Conservation (phyloP, 805 yeast species). For the Candida morakotiae region DNA sequence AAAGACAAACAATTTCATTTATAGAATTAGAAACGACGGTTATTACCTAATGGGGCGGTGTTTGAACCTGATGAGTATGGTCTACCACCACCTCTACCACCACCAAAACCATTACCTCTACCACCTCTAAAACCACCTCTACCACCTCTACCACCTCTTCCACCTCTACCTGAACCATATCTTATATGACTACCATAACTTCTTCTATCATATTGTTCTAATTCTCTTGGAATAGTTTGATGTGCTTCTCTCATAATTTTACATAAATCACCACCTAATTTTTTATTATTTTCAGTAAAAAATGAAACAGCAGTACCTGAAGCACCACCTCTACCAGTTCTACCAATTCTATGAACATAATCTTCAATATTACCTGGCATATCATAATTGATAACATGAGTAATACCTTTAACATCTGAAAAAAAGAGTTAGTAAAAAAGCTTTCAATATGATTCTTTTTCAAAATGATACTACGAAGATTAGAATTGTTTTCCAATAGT, state of each 20-base stretch:
- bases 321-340: slow-evolving; percentile 99
- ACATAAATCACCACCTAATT: slow-evolving; percentile 86
- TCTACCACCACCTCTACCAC: slow-evolving; percentile 40
- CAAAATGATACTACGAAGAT: slow-evolving; percentile 4
- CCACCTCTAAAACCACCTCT: slow-evolving; percentile 39
- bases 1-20: neutral
- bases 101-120: slow-evolving; percentile 41
- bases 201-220: slow-evolving; percentile 59
- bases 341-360: slow-evolving; percentile 97
- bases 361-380: slow-evolving; percentile 99
- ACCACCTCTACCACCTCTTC: slow-evolving; percentile 49
- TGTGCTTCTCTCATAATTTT: slow-evolving; percentile 93
- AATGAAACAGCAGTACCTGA: slow-evolving; percentile 93
- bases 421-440: slow-evolving; percentile 25
- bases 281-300: slow-evolving; percentile 83
- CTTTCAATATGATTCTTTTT: too few species aligned
- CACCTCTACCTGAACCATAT: slow-evolving; percentile 50
- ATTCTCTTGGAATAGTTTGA: slow-evolving; percentile 79
- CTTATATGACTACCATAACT: slow-evolving; percentile 62
- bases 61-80: slow-evolving; percentile 42
- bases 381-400: slow-evolving; percentile 89
- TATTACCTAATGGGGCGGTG: slow-evolving; percentile 42
- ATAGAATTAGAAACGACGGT: slow-evolving; percentile 34
- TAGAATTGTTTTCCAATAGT: neutral
- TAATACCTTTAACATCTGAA: slow-evolving; percentile 94